Percentiles rank a stretch among this genome's conserved stretches.
phyloP scores from a whole-genome alignment of 768 basidiomycete species.

The Multifurca ochricompacta region DNA sequence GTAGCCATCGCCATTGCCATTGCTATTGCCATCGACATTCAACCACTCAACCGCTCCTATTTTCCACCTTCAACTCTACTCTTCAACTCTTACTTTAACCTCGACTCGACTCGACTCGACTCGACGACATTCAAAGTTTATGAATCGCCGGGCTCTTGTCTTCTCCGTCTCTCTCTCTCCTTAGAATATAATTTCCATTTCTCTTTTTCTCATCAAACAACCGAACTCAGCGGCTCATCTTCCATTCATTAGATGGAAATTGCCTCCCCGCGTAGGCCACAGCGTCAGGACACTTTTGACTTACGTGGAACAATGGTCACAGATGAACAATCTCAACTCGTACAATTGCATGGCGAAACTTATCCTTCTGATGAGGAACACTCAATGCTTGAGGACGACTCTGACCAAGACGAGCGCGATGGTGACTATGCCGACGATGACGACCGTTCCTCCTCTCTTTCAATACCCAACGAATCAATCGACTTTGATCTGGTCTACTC shows the following conservation, averaged over 20 bases:
- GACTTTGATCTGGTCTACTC: slow-evolving; percentile 91
- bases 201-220: not conserved
- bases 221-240: not conserved
- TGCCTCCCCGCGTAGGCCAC: slow-evolving; percentile 5
- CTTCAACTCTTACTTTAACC: not conserved
- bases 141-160: not conserved
- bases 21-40: no score
- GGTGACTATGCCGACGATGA: slow-evolving; percentile 65
- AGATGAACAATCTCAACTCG: slow-evolving; percentile 42
- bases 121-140: not conserved
- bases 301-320: slow-evolving; percentile 54
- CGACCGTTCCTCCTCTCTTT: slow-evolving; percentile 73
- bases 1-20: no score
- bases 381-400: slow-evolving; percentile 81
- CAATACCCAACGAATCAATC: slow-evolving; percentile 86
- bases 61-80: no score
- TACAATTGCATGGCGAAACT: slow-evolving; percentile 42
- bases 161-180: not conserved
- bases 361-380: slow-evolving; percentile 66
- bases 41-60: no score
- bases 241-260: slow-evolving; percentile 1
- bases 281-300: slow-evolving; percentile 61
- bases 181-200: not conserved
- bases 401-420: slow-evolving; percentile 63
- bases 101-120: not conserved